Evolutionary conservation across 2,329 filamentous ascomycete species (phyloP), one percentile per base, ranked within the genome.

Genomic region (Neospermospora avenae): DNA sequence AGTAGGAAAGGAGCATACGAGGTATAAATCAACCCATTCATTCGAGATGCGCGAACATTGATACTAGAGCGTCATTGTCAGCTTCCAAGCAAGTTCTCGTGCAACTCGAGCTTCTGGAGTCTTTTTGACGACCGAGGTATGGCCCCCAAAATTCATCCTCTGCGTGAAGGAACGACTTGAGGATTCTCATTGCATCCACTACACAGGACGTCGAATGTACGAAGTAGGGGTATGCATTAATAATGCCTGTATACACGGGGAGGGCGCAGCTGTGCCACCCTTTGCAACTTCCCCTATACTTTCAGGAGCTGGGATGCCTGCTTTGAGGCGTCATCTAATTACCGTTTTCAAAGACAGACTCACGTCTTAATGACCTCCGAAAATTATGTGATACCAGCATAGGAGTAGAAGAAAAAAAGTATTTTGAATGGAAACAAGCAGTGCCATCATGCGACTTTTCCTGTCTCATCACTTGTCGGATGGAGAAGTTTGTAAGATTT

Each of bases 401-500:
- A 25, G 20, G 34, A 34, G 25, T 8, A 48, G 25, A 10, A 48
- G 34, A 16, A 31, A 24, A 34, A 48, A 48, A 31, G 25, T 31
- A 48, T 10, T 48, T 31, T 25, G 14, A 18, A 18, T 24, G 13
- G n/a, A 13, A 48, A 37, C 8, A 53, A 24, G 39, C 22, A 37
- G 31, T 34, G n/a, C n/a, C n/a, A n/a, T n/a, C n/a, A n/a, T n/a
- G n/a, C n/a, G n/a, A n/a, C n/a, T n/a, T n/a, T n/a, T n/a, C n/a
- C n/a, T n/a, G n/a, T n/a, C n/a, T n/a, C n/a, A n/a, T n/a, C n/a
- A n/a, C n/a, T n/a, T n/a, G n/a, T n/a, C n/a, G n/a, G n/a, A n/a
- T n/a, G n/a, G n/a, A n/a, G n/a, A n/a, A n/a, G n/a, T n/a, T 25
- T 20, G 31, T 44, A 18, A 31, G 56, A 55, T 61, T 60, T 35